Evolutionary conservation across 345 rosid species (phyloP).

Genomic region (Camelina neglecta): DNA sequence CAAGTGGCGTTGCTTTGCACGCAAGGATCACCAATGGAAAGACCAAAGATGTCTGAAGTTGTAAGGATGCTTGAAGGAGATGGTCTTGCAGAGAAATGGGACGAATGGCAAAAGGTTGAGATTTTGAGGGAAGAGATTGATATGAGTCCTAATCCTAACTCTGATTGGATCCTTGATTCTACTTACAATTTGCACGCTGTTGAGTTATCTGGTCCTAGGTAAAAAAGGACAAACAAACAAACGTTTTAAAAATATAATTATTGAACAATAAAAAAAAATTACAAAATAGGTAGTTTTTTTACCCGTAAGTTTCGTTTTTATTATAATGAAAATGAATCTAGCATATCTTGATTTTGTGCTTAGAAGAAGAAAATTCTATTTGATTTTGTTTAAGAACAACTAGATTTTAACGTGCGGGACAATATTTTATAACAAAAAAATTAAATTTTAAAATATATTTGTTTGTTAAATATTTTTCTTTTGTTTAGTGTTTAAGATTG

Average conservation of each 20-base stretch:
- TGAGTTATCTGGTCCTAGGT: constrained; percentile 96
- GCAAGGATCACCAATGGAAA: constrained; percentile 86
- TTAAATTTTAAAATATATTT: too few species aligned
- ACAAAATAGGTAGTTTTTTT: constrained; percentile 8
- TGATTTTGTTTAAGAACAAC: too few species aligned
- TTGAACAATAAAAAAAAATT: not conserved
- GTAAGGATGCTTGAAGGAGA: constrained; percentile 98
- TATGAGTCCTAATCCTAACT: constrained; percentile 67
- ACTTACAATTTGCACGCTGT: constrained; percentile 91
- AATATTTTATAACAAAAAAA: too few species aligned
- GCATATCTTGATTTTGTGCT: constrained; percentile 17
- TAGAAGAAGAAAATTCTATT: not conserved
- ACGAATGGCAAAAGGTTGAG: constrained; percentile 97
- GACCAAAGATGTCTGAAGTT: constrained; percentile 97
- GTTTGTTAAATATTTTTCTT: too few species aligned
- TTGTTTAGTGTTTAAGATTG: too few species aligned
- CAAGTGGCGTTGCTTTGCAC: constrained; percentile 97
- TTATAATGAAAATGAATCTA: not conserved
- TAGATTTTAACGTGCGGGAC: too few species aligned
- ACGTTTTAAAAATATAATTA: not conserved
- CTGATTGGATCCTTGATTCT: constrained; percentile 92
- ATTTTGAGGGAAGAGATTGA: constrained; percentile 85
- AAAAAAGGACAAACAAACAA: constrained; percentile 17
- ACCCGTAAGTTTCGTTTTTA: not conserved
- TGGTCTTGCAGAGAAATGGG: constrained; percentile 92